Conservation (phyloP, 2,329 filamentous ascomycete genomes). For the Diaporthe sp. region DNA sequence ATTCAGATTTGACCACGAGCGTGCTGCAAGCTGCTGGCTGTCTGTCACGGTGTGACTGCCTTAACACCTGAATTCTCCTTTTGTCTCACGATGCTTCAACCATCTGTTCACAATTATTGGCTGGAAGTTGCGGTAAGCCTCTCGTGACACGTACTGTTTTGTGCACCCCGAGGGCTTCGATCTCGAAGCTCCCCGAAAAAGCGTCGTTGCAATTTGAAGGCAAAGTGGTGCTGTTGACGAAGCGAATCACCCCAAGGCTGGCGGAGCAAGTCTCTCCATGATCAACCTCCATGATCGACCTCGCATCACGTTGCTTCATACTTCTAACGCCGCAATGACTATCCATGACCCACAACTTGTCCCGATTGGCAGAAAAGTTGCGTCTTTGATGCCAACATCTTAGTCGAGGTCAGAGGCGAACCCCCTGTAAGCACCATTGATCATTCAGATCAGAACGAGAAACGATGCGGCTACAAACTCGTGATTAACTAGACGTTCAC, state of each 20-base stretch:
- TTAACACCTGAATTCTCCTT: not conserved
- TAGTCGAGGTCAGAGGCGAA: not conserved
- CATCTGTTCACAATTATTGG: not conserved
- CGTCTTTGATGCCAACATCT: not conserved
- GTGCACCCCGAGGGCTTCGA: not conserved
- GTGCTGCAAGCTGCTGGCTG: not conserved
- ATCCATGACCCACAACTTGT: not conserved
- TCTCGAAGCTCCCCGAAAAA: not conserved
- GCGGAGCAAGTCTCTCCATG: conserved; percentile 23
- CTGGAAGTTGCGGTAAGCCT: not conserved
- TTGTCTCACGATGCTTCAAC: not conserved
- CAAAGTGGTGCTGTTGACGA: too few relatives aligned
- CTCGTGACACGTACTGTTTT: not conserved
- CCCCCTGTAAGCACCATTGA: not conserved
- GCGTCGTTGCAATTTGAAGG: not conserved
- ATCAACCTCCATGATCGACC: too few relatives aligned
- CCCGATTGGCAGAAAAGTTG: conserved; percentile 16
- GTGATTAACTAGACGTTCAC: not conserved
- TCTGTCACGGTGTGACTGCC: not conserved
- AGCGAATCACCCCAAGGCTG: not conserved
- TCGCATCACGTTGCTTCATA: conserved; percentile 9
- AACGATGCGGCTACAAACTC: too few relatives aligned
- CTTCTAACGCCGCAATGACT: not conserved
- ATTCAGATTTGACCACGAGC: not conserved
- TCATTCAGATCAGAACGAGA: not conserved